Conservation (phyloP, 345 rosid species). For the Bruguiera parviflora region DNA sequence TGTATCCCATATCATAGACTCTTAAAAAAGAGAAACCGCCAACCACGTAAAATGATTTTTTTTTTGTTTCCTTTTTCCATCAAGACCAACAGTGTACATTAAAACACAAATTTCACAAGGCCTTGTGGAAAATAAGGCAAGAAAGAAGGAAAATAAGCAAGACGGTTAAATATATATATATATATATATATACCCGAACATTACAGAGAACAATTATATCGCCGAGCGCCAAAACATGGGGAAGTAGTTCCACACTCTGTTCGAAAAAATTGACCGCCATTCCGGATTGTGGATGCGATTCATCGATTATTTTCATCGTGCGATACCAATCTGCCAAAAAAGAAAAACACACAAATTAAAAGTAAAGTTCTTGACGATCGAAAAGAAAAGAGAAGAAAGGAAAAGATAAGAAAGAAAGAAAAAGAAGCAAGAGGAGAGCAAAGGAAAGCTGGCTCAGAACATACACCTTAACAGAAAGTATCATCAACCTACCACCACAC, state of each 20-base stretch:
- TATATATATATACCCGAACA: conserved; percentile 75
- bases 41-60: no score
- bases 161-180: no score
- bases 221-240: conserved; percentile 41
- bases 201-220: conserved; percentile 55
- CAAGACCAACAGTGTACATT: no score
- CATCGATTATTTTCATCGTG: conserved; percentile 53
- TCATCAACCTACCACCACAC: no score
- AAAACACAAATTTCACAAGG: no score
- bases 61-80: no score
- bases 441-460: background rate
- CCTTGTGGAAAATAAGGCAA: no score
- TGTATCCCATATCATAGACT: no score
- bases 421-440: background rate
- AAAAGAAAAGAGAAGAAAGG: background rate
- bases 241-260: conserved; percentile 41
- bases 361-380: background rate
- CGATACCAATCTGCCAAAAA: conserved; percentile 48
- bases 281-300: conserved; percentile 41
- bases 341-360: conserved; percentile 11
- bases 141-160: background rate
- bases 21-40: no score
- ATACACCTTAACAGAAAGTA: no score
- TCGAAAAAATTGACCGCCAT: conserved; percentile 39
- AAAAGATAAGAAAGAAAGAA: background rate